Evolutionary conservation across 176 grass and related monocot genomes (phyloP), one percentile per base, ranked within the genome.

Genomic region (Musa schizocarpa): DNA sequence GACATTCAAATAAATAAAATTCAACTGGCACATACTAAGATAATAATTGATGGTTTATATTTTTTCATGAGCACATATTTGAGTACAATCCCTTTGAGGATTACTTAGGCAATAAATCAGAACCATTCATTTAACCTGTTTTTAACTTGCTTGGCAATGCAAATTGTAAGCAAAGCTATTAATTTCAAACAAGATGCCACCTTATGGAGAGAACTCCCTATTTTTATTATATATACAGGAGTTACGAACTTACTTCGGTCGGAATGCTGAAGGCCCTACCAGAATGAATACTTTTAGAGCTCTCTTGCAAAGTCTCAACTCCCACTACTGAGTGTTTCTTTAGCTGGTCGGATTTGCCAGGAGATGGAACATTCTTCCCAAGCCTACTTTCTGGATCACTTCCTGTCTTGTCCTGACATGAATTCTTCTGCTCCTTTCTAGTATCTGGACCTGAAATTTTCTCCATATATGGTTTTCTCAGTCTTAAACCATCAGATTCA

Each of bases 401-500:
- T 82, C 75, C 88, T 55, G 81, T 83, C 85, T 79, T 76, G 27
- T 94, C 82, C 79, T 85, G 79, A 80, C 77, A 79, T 71, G 51
- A 80, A 84, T 85, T 77, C 19, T 55, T 68, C 76, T 69, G 76
- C 65, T 80, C 72, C 63, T 77, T 79, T 63, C 55, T 14, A 52
- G 53, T 68, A 87, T 34, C 58, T 8, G 53, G 21, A 53, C 69
- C 69, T 64, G 49, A 17, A 53, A n/a, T 80, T 64, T 80, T 56
- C 21, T 80, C 69, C 69, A 54, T 64, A 63, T 86, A 86, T 59
- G 83, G 66, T 79, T 99, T 94, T 67, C 81, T 87, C 34, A 65
- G 84, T 84, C 88, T 89, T 78, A 89, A 89, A 82, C 88, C 88
- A 86, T 69, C 65, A 69, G 76, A 51, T 78, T 63, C 57, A 27